Evolutionary conservation across 2,329 filamentous ascomycete species (phyloP), one percentile per base, ranked within the genome.

Genomic region (Cytospora piceicola): DNA sequence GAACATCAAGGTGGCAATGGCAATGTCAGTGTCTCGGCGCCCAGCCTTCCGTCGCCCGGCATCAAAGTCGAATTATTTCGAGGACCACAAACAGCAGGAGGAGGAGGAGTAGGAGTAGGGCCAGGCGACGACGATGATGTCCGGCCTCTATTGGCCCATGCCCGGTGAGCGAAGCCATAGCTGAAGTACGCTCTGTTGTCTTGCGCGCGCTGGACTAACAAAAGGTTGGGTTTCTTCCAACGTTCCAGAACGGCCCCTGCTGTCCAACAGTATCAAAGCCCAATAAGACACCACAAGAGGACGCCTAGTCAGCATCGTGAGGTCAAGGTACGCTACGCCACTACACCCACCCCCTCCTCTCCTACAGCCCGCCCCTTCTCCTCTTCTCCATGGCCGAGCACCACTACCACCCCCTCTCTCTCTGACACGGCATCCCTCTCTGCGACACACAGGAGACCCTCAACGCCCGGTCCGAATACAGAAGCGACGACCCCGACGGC

Each of bases 391-490:
- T 29, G 15, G 22, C 34, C 39, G 20, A 24, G 46, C 22, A 49
- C 27, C n/a, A 14, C n/a, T n/a, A n/a, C n/a, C n/a, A n/a, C n/a
- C n/a, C n/a, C n/a, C n/a, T n/a, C n/a, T 7, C 46, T 3, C 9
- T 22, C 46, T 49, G 46, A 49, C 46, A 49, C 24, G 2, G n/a
- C 24, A 6, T 14, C n/a, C 24, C 46, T 3, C 11, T 24, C 14
- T 49, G 34, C 61, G 39, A 30, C 22, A 39, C 22, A 6, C 72
- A 94, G 90, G 94, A 97, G 87, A 97, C 94, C 3, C 87, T 97
- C 73, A 90, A 97, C 82, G 94, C 94, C 63, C 88, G 88, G 66
- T 94, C 93, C 34, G 89, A 95, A 75, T 96, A 96, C 77, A 90
- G 87, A 68, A 95, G 90, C 73, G 94, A 93, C 75, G 90, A 94